Conservation (phyloP, 208 protist species). For the Herpetomonas tarakana region DNA sequence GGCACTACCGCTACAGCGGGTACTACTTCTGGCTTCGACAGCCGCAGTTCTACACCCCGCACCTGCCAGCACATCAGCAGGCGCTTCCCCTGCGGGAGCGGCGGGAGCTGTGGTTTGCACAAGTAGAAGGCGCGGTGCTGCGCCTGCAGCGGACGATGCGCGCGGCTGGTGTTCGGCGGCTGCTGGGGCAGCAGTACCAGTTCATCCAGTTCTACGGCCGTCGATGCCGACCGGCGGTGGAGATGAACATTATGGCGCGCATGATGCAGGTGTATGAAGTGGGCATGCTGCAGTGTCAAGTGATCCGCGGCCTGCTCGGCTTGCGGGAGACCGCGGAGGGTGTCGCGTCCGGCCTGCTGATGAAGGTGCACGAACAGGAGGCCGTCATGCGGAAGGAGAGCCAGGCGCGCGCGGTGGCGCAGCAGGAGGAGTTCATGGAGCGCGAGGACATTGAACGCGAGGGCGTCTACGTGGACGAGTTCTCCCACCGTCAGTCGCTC, state of each 20-base stretch:
- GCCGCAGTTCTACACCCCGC: slow-evolving; percentile 16
- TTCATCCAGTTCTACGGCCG: slow-evolving; percentile 30
- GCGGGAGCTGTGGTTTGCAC: slow-evolving; percentile 24
- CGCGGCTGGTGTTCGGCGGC: slow-evolving; percentile 13
- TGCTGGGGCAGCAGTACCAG: slow-evolving; percentile 18
- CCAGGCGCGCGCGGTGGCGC: not conserved
- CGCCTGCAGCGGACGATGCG: slow-evolving; percentile 41
- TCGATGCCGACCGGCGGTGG: slow-evolving; percentile 42
- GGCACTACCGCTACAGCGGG: slow-evolving; percentile 42
- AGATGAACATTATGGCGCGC: slow-evolving; percentile 27
- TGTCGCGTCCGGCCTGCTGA: slow-evolving; percentile 9
- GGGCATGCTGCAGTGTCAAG: slow-evolving; percentile 30
- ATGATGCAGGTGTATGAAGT: slow-evolving; percentile 26
- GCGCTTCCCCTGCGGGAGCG: not conserved
- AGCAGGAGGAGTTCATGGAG: slow-evolving; percentile 1
- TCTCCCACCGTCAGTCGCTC: not conserved
- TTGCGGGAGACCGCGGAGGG: slow-evolving; percentile 10
- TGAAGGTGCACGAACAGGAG: not conserved
- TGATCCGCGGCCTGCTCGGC: slow-evolving; percentile 24
- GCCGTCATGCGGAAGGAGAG: not conserved
- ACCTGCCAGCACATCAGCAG: slow-evolving; percentile 8
- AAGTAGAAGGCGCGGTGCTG: slow-evolving; percentile 13
- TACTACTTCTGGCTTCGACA: slow-evolving; percentile 53
- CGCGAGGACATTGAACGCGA: slow-evolving; percentile 5
- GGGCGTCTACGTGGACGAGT: not conserved